These are phyloP conservation scores for Aspergillus mulundensis DNA, from an alignment of 495 filamentous ascomycete species.

Conservation along the genomic window DNA sequence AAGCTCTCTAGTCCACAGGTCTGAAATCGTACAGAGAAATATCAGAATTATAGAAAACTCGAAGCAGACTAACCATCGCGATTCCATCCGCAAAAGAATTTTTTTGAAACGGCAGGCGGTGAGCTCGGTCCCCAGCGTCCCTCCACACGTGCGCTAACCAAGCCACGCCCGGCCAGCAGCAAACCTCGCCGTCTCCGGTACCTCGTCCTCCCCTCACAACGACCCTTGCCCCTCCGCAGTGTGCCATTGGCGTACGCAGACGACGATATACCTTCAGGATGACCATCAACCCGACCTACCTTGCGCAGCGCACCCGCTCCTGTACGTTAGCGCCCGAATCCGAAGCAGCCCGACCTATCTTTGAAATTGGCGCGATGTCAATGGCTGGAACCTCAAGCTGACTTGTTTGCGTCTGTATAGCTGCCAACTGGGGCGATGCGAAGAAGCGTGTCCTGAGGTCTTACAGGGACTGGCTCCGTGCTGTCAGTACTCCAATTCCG, in stretches of 20 bases:
- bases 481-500: constrained; percentile 57
- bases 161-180: constrained; percentile 11
- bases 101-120: constrained; percentile 48
- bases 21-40: background rate
- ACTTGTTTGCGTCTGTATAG: constrained; percentile 42
- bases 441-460: constrained; percentile 73
- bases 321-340: constrained; percentile 58
- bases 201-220: constrained; percentile 14
- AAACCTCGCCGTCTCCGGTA: constrained; percentile 12
- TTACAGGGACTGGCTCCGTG: constrained; percentile 91
- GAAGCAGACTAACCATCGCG: constrained; percentile 2
- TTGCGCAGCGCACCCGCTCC: constrained; percentile 81
- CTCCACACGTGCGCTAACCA: constrained; percentile 27
- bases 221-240: constrained; percentile 15
- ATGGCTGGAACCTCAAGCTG: constrained; percentile 27
- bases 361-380: constrained; percentile 28
- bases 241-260: constrained; percentile 23
- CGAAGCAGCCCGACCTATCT: constrained; percentile 10
- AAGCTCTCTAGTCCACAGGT: background rate
- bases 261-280: constrained; percentile 35
- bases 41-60: constrained; percentile 1
- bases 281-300: constrained; percentile 88
- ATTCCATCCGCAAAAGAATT: constrained; percentile 19
- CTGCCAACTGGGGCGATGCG: constrained; percentile 82
- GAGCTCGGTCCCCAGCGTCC: constrained; percentile 20